A percentile compares a stretch with the other conserved stretches of the same genome.
Conservation (phyloP, 2,329 filamentous ascomycete species). For the Penicillium concentricum region DNA sequence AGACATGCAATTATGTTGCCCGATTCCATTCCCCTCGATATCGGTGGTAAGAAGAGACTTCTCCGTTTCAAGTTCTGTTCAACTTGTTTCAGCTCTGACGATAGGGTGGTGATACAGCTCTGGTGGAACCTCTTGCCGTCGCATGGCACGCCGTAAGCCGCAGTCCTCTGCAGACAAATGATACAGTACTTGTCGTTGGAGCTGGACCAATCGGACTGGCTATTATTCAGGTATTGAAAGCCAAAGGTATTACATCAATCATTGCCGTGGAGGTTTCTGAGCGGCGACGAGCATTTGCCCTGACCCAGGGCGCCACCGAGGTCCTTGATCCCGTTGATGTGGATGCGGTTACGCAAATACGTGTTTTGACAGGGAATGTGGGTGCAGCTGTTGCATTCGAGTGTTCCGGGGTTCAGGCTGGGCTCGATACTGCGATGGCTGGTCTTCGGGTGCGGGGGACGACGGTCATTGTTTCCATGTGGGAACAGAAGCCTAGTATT, state of each 20-base stretch:
- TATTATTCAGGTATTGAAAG: constrained; percentile 57
- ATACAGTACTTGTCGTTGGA: constrained; percentile 56
- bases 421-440: constrained; percentile 46
- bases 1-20: constrained; percentile 25
- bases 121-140: constrained; percentile 63
- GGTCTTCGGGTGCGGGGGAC: constrained; percentile 56
- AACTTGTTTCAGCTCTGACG: not conserved
- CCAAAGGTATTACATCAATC: constrained; percentile 53
- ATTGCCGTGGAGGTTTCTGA: constrained; percentile 58
- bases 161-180: constrained; percentile 44
- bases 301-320: constrained; percentile 55
- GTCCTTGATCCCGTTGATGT: constrained; percentile 52
- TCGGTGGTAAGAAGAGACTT: constrained; percentile 19
- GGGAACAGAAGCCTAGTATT: constrained; percentile 57
- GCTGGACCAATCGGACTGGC: constrained; percentile 63
- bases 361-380: constrained; percentile 46
- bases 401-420: constrained; percentile 59
- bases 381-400: constrained; percentile 60
- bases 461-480: constrained; percentile 62
- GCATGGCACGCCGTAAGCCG: constrained; percentile 62
- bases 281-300: constrained; percentile 53
- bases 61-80: not conserved
- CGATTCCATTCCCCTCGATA: constrained; percentile 20
- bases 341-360: constrained; percentile 48
- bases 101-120: constrained; percentile 37